These are phyloP conservation scores for Picea abies DNA, from an alignment of 83 land plant species.

Conservation along the genomic window DNA sequence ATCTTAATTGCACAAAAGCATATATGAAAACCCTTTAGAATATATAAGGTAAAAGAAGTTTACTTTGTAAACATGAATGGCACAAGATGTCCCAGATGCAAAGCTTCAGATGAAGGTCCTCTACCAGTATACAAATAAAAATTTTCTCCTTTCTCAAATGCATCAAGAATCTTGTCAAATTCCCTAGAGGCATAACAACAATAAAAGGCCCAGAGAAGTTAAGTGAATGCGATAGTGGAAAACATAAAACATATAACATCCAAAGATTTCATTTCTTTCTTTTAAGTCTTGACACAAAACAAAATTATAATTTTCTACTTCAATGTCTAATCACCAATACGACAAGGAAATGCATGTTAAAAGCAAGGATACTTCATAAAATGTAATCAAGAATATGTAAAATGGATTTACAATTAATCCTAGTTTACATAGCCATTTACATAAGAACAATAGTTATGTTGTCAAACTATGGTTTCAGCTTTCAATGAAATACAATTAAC, in stretches of 20 bases:
- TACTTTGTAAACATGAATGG: constrained; percentile 99
- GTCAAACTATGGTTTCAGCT: background rate
- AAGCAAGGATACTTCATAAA: background rate
- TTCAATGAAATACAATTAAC: too few relatives aligned
- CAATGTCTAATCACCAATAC: background rate
- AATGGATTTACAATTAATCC: background rate
- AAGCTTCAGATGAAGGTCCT: constrained; percentile 95
- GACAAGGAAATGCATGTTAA: background rate
- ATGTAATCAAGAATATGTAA: background rate
- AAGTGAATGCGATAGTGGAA: background rate
- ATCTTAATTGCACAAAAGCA: background rate
- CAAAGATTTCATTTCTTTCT: background rate
- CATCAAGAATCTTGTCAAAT: constrained; percentile 83
- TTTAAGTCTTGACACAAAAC: background rate
- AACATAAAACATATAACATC: background rate
- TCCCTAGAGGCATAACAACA: constrained; percentile 43
- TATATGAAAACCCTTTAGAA: background rate
- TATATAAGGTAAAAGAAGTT: constrained; percentile 13
- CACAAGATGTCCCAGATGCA: constrained; percentile 94
- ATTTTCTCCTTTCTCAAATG: constrained; percentile 87
- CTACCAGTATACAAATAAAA: constrained; percentile 95
- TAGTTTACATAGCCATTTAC: background rate
- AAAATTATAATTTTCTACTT: background rate
- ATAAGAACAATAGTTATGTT: background rate
- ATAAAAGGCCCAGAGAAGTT: background rate